Percentiles rank a stretch among this genome's conserved stretches.
These are phyloP conservation scores for Cladophialophora exuberans DNA, from an alignment of 2,329 filamentous ascomycete genomes.

Conservation along the genomic window DNA sequence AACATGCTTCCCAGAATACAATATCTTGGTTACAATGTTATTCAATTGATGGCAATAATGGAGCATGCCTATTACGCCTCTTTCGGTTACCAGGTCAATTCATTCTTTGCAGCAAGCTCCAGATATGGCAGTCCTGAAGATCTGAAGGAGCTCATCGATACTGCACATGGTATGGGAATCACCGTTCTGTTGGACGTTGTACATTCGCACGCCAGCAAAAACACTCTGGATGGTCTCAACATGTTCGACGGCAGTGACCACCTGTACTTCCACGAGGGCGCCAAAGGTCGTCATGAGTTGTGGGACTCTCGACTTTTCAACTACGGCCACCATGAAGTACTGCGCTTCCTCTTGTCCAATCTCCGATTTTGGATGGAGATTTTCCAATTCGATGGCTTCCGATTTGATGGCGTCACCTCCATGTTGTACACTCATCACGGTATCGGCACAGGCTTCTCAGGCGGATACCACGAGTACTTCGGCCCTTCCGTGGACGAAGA, in stretches of 20 bases:
- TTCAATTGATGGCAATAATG: slow-evolving; percentile 99
- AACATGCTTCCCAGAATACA: slow-evolving; percentile 92
- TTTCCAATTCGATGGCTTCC: slow-evolving; percentile 94
- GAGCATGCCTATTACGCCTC: slow-evolving; percentile 99
- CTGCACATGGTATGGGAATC: slow-evolving; percentile 86
- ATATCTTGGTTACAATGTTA: slow-evolving; percentile 90
- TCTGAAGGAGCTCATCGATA: slow-evolving; percentile 94
- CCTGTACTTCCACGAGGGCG: slow-evolving; percentile 90
- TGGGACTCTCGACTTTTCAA: slow-evolving; percentile 99
- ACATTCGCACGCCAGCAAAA: slow-evolving; percentile 97
- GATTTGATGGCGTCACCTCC: slow-evolving; percentile 96
- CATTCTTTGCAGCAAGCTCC: slow-evolving; percentile 96
- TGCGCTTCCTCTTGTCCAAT: slow-evolving; percentile 95
- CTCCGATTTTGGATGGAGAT: slow-evolving; percentile 99
- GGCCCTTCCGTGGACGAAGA: slow-evolving; percentile 87
- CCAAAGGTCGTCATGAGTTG: slow-evolving; percentile 82
- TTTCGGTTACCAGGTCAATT: slow-evolving; percentile 98
- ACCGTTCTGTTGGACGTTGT: slow-evolving; percentile 93
- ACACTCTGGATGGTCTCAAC: slow-evolving; percentile 91
- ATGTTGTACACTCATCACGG: slow-evolving; percentile 97
- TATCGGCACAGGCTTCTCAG: slow-evolving; percentile 97
- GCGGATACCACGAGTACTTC: slow-evolving; percentile 98
- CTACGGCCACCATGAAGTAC: slow-evolving; percentile 90
- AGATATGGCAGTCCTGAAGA: slow-evolving; percentile 93
- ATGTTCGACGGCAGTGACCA: slow-evolving; percentile 95